Evolutionary conservation across 495 filamentous ascomycete genomes (phyloP), one percentile per base, ranked within the genome.

Genomic region (Haplographium delicatum): DNA sequence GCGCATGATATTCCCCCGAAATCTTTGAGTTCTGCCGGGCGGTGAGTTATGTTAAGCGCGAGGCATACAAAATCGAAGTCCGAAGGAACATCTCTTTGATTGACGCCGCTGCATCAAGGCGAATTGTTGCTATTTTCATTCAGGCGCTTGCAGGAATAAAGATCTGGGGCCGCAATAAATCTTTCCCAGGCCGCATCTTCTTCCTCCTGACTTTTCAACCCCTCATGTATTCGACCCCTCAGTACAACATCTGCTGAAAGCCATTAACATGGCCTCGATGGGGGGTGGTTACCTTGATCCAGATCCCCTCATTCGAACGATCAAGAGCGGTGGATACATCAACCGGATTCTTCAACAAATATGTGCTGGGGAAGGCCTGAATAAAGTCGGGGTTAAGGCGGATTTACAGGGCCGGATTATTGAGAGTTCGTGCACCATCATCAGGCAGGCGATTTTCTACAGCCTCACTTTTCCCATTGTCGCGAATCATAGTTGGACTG

Each of bases 331-430:
- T 5, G 61, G 65, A 1, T 51, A 73, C 24, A 74, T 86, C 53
- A 91, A 91, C 64, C 74, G 73, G 24, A 76, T 85, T 44, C 78
- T 98, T 31, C 86, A 89, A 51, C 64, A 69, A 13, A 84, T 96
- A 56, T 80, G 90, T 57, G 78, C 76, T 33, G 68, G 70, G 47
- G 84, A 91, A 63, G 75, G 79, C 23, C 73, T 91, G 15, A 70
- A 74, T 27, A 82, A 87, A 31, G 85, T 80, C 23, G 93, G 93
- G 7, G 80, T 88, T 51, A 98, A 98, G 69, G 73, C 79, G 23
- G 74, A 83, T 16, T 68, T 97, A 34, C 89, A 95, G 64, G 65
- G 67, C 22, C 83, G 91, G 51, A 83, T 96, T 40, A 80, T 83
- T 52, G 62, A 77, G 71, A 65, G 86, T 81, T 39, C 0, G n/a